Conservation (phyloP, 345 rosid species). For the Xanthoceras sorbifolium region DNA sequence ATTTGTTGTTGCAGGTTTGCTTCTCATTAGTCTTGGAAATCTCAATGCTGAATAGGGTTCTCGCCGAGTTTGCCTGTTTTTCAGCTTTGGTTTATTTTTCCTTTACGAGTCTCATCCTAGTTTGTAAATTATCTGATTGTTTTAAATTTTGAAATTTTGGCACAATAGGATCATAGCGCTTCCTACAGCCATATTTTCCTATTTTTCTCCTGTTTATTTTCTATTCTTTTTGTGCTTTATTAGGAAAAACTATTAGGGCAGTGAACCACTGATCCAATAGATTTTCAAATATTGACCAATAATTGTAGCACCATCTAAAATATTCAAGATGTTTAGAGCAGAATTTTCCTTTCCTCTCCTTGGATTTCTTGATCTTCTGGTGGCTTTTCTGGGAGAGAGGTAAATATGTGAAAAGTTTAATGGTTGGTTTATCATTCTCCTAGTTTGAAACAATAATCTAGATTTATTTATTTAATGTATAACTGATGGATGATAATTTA, state of each 20-base stretch:
- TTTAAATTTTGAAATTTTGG: slow-evolving; percentile 19
- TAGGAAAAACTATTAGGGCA: slow-evolving; percentile 10
- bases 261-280: slow-evolving; percentile 18
- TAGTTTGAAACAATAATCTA: too few species aligned
- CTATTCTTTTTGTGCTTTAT: not conserved
- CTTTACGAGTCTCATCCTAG: not conserved
- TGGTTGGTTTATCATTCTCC: too few species aligned
- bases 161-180: slow-evolving; percentile 21
- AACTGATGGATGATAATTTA: too few species aligned
- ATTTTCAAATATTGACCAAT: slow-evolving; percentile 17
- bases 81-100: not conserved
- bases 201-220: not conserved
- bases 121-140: slow-evolving; percentile 34
- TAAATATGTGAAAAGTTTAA: too few species aligned
- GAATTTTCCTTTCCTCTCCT: not conserved
- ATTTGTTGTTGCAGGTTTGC: slow-evolving; percentile 24
- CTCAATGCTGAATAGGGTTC: slow-evolving; percentile 1
- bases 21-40: slow-evolving; percentile 8
- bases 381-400: too few species aligned
- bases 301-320: slow-evolving; percentile 25
- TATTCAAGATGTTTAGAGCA: slow-evolving; percentile 10
- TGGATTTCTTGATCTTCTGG: not conserved
- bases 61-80: not conserved
- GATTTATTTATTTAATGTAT: too few species aligned
- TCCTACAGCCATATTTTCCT: slow-evolving; percentile 4